Percentiles rank a stretch among this genome's conserved stretches.
These are phyloP conservation scores for Darksidea phi DNA, from an alignment of 495 filamentous ascomycete species.

Conservation along the genomic window DNA sequence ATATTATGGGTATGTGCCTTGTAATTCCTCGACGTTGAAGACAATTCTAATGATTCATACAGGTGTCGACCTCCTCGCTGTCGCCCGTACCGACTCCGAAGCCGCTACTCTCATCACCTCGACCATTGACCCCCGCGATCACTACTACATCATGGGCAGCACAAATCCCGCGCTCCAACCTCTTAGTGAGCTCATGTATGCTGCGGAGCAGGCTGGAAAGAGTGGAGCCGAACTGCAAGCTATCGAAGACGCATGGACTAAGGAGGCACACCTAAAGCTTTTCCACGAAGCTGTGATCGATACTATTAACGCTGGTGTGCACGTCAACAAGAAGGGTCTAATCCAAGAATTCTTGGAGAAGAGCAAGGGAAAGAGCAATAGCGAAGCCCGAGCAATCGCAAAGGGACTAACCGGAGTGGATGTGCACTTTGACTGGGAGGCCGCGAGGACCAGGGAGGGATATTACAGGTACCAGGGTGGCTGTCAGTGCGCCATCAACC, in stretches of 20 bases:
- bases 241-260: constrained; percentile 86
- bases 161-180: constrained; percentile 85
- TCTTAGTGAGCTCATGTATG: constrained; percentile 86
- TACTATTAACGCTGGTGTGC: constrained; percentile 65
- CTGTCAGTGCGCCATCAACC: constrained; percentile 87
- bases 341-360: constrained; percentile 62
- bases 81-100: constrained; percentile 95
- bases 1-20: constrained; percentile 78
- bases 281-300: constrained; percentile 88
- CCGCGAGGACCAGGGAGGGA: constrained; percentile 85
- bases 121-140: constrained; percentile 92
- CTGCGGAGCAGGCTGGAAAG: constrained; percentile 81
- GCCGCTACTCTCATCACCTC: constrained; percentile 96
- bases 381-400: constrained; percentile 79
- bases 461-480: constrained; percentile 91
- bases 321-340: constrained; percentile 66
- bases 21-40: not conserved
- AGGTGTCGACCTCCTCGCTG: constrained; percentile 79
- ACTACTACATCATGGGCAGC: constrained; percentile 84
- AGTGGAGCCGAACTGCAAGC: constrained; percentile 76
- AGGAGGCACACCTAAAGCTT: constrained; percentile 81
- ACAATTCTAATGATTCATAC: constrained; percentile 17
- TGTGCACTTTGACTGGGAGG: constrained; percentile 90
- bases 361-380: constrained; percentile 79
- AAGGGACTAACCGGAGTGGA: constrained; percentile 78